phyloP scores from a whole-genome alignment of 176 grass and related monocot species.

The Bolboschoenus planiculmis region DNA sequence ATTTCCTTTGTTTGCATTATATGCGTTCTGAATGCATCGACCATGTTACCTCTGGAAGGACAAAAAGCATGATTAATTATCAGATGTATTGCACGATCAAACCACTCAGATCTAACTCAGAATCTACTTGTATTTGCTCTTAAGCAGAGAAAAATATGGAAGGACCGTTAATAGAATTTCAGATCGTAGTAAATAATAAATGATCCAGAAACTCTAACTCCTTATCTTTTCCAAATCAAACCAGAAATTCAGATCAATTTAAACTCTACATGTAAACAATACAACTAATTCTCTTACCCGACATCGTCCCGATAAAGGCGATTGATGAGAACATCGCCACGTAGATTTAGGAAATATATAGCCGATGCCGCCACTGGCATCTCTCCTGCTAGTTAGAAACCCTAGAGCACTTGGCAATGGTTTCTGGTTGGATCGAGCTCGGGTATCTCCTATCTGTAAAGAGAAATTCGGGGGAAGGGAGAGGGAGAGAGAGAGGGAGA shows the following conservation, averaged over 20 bases:
- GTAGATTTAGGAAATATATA: slow-evolving; percentile 90
- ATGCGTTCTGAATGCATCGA: slow-evolving; percentile 92
- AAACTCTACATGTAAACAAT: background rate
- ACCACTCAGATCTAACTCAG: background rate
- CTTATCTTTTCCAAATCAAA: background rate
- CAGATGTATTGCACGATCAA: background rate
- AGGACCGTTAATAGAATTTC: background rate
- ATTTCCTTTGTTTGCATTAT: slow-evolving; percentile 98
- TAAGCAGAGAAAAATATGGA: background rate
- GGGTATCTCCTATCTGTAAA: background rate
- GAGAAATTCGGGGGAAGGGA: background rate
- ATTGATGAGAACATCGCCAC: slow-evolving; percentile 94
- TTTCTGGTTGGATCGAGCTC: background rate
- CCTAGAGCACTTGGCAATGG: background rate
- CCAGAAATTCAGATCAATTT: background rate
- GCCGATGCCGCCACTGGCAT: slow-evolving; percentile 94
- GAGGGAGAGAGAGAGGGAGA: background rate
- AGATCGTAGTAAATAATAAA: slow-evolving; percentile 5
- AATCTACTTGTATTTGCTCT: background rate
- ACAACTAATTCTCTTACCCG: slow-evolving; percentile 33
- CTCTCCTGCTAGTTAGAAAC: slow-evolving; percentile 22
- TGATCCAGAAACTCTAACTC: background rate
- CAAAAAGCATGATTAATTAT: slow-evolving; percentile 12
- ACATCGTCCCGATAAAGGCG: slow-evolving; percentile 96
- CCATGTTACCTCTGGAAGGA: slow-evolving; percentile 79